Evolutionary conservation across 2,329 filamentous ascomycete genomes (phyloP).

Genomic region (Davidsoniella neocaledoniae): DNA sequence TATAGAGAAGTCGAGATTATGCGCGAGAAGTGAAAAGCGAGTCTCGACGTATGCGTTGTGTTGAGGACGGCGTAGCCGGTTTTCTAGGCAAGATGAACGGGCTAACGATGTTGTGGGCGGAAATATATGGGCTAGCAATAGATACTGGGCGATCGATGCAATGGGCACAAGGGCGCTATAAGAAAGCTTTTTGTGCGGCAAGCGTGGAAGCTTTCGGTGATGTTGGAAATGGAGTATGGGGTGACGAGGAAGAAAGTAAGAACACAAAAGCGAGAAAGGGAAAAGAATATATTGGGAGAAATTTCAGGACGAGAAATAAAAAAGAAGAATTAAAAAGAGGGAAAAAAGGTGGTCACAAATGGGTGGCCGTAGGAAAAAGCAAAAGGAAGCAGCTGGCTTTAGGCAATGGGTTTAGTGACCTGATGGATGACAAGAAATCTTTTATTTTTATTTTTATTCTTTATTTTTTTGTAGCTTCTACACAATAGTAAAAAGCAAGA

Average conservation of each 20-base stretch:
- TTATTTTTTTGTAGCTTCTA: no score
- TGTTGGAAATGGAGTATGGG: neutral
- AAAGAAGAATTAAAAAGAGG: neutral
- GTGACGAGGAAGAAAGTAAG: neutral
- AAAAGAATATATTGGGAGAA: constrained; percentile 4
- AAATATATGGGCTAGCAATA: neutral
- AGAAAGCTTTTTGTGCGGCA: neutral
- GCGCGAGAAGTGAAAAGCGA: neutral
- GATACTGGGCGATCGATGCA: neutral
- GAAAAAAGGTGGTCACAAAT: constrained; percentile 5
- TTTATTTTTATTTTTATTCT: no score
- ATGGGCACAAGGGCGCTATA: neutral
- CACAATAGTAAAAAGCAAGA: no score
- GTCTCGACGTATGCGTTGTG: neutral
- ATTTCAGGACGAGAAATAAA: neutral
- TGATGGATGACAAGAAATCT: no score
- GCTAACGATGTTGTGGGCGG: neutral
- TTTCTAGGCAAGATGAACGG: no score
- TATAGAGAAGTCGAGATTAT: neutral
- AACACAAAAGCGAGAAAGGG: neutral
- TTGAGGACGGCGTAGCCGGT: neutral
- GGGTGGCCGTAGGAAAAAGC: no score
- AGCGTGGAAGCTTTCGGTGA: neutral
- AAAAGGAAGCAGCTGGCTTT: no score
- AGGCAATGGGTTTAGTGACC: no score